Base-by-base conservation (phyloP, 768 basidiomycete genomes). In the Tricholoma hemisulphureum region DNA sequence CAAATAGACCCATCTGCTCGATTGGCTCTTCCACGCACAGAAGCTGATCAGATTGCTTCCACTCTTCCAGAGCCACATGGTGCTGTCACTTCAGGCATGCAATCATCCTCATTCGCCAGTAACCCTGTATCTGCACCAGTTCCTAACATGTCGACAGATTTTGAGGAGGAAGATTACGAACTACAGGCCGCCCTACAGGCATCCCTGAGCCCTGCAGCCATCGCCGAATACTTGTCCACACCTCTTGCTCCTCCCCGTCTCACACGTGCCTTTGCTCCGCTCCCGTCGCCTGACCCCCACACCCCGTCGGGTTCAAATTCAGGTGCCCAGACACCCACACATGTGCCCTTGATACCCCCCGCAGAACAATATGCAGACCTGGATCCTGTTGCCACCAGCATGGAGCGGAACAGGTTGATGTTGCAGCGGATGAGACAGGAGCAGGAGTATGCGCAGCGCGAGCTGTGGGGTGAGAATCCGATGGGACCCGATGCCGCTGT, bases 131-230 rank as follows among this genome's bases (percentile, higher is more conserved):
- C 54, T 50, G 31, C 61, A 34, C 49, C 61, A 45, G 31, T 61
- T 32, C 35, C 35, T 60, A 51, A 21, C 31, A 57, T 31, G 24
- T 23, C 53, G 50, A 52, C 29, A 39, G 82, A 76, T 2, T 73
- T 89, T 45, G 93, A 90, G 58, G 89, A 93, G 61, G 93, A 94
- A 66, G 94, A 97, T 69, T 81, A 86, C 64, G 91, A 93, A 57
- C 81, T 96, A 2, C 95, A 97, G 68, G 89, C 86, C 5, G 94
- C 91, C 0, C 75, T 95, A 50, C 91, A 92, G 64, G 93, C 92
- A 2, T 94, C 92, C 4, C 73, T 95, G 41, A 75, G 69, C 31
- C 37, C 62, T 21, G 58, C 29, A n/a, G 28, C 55, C 18, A 7
- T 61, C 53, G 55, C 18, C 23, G 24, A 34, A 52, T 24, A 13